Evolutionary conservation across 805 yeast species (phyloP), one percentile per base, ranked within the genome.

Genomic region (Schizosaccharomyces pombe): DNA sequence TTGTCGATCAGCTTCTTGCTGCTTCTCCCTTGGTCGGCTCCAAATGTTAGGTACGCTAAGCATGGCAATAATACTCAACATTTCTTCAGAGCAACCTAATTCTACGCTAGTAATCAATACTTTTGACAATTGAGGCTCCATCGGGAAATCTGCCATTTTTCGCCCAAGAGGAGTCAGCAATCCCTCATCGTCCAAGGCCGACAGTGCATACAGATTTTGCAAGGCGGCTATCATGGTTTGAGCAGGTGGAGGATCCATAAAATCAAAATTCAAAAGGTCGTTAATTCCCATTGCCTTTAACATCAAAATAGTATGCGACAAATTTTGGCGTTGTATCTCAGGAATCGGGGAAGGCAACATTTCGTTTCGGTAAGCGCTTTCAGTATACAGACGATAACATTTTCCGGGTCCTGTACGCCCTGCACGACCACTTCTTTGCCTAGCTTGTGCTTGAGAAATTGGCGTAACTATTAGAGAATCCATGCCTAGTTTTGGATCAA

Each of bases 371-470:
- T 76, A 91, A 0, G 91, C 79, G 75, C 82, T 74, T 63, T 85
- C 84, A 0, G 98, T 89, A 63, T 78, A 91, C 24, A 91, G 68
- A 39, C 99, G 66, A 62, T 82, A 91, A 67, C 97, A 91, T 63
- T 85, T 84, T 16, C 98, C 98, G 0, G 97, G 95, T 0, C 94
- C 87, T 5, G 94, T 86, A 70, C 98, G 80, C 47, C 98, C 98
- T 4, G 97, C 98, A 70, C 98, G 78, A 64, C 98, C 98, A 1
- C 95, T 87, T 62, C 98, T 73, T 68, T 91, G 98, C 62, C 85
- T 87, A 0, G 95, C 96, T 47, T 94, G 86, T 0, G 98, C 98
- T 62, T 80, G 79, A 0, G 97, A 87, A 58, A 94, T 85, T 0
- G 95, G 93, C 14, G 80, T 77, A 4, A 91, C 86, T 52, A 81